Percentiles rank a stretch among this genome's conserved stretches.
phyloP scores from a whole-genome alignment of 352 stramenopile species.

The Phytophthora litchii region DNA sequence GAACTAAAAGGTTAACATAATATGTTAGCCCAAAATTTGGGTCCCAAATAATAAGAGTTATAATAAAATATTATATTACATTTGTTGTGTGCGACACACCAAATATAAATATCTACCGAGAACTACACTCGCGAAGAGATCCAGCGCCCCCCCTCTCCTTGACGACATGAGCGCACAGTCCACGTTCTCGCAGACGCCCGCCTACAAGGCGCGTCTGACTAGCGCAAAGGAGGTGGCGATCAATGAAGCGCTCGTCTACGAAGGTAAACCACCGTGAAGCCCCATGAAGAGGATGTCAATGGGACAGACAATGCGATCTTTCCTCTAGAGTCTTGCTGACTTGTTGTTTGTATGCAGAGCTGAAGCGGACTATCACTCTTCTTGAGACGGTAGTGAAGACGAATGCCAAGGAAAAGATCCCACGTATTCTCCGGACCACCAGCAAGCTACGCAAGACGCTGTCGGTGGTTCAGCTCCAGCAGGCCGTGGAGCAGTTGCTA shows the following conservation, averaged over 20 bases:
- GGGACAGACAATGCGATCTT: constrained; percentile 14
- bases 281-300: neutral
- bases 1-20: no score
- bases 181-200: constrained; percentile 79
- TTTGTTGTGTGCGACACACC: no score
- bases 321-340: neutral
- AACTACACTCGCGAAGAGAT: constrained; percentile 8
- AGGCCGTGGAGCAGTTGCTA: constrained; percentile 65
- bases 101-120: no score
- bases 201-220: constrained; percentile 47
- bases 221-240: constrained; percentile 55
- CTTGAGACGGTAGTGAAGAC: constrained; percentile 82
- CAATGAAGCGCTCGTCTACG: constrained; percentile 69
- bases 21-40: no score
- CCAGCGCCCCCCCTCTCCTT: constrained; percentile 1
- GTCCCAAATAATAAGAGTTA: no score
- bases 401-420: constrained; percentile 87
- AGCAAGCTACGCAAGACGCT: constrained; percentile 84
- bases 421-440: constrained; percentile 78
- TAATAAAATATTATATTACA: no score
- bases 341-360: constrained; percentile 47
- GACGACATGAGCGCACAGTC: constrained; percentile 67
- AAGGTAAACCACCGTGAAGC: constrained; percentile 40
- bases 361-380: constrained; percentile 75
- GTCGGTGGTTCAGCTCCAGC: constrained; percentile 60